A percentile compares a stretch with the other conserved stretches of the same genome.
phyloP scores from a whole-genome alignment of 2,329 filamentous ascomycete genomes.

The Fusarium sp. region DNA sequence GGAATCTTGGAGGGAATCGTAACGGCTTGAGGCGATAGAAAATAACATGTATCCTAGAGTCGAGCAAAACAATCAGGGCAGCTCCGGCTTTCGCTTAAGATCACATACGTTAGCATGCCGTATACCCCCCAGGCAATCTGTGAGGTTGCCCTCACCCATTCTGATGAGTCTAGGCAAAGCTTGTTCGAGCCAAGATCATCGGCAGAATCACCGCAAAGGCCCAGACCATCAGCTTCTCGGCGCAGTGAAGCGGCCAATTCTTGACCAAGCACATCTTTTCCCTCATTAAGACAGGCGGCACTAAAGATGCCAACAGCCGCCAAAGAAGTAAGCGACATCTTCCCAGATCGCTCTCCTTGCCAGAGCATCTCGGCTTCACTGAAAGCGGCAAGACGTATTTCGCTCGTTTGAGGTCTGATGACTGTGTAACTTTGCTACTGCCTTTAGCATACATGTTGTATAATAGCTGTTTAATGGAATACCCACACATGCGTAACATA shows the following conservation, averaged over 20 bases:
- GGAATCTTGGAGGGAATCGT: background rate
- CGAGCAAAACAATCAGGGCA: background rate
- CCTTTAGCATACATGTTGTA: background rate
- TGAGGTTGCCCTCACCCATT: background rate
- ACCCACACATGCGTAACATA: background rate
- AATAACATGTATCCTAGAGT: background rate
- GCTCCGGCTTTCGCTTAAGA: background rate
- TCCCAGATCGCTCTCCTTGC: background rate
- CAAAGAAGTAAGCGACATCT: background rate
- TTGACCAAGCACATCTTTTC: background rate
- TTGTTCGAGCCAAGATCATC: fast-evolving
- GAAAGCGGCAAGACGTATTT: background rate
- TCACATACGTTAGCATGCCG: background rate
- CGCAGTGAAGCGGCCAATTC: background rate
- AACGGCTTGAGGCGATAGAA: background rate
- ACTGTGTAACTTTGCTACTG: background rate
- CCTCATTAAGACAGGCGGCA: background rate
- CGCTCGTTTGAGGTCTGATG: background rate
- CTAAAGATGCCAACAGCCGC: fast-evolving
- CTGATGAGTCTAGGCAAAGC: background rate
- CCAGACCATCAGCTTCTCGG: fast-evolving
- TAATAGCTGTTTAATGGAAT: background rate
- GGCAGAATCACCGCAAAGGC: background rate
- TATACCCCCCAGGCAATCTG: background rate
- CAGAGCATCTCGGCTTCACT: background rate